A percentile compares a stretch with the other conserved stretches of the same genome.
Conservation (phyloP, 1,139 yeast species). For the Diutina scorzettiae region DNA sequence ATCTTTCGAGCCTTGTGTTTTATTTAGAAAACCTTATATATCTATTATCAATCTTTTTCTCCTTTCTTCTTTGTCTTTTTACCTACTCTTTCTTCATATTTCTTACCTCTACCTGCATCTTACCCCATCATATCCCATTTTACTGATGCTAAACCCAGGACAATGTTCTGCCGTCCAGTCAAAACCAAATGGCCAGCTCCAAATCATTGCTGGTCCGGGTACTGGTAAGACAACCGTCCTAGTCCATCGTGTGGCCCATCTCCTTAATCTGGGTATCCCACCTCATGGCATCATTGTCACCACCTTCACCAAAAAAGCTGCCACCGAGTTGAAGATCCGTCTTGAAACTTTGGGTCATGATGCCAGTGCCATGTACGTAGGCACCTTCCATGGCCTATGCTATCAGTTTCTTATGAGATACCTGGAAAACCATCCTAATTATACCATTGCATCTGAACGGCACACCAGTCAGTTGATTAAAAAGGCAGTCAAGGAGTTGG, state of each 20-base stretch:
- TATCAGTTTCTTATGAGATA: slow-evolving; percentile 42
- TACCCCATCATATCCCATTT: too few species aligned
- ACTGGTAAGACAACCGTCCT: slow-evolving; percentile 78
- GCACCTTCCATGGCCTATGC: slow-evolving; percentile 83
- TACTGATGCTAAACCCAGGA: not conserved
- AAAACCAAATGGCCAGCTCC: slow-evolving; percentile 34
- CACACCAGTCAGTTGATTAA: slow-evolving; percentile 20
- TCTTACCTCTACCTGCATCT: too few species aligned
- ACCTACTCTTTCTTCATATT: too few species aligned
- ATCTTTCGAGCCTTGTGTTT: too few species aligned
- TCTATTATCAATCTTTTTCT: too few species aligned
- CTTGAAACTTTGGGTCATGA: slow-evolving; percentile 30
- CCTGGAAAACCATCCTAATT: slow-evolving; percentile 34
- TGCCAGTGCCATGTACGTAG: slow-evolving; percentile 44
- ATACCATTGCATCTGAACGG: slow-evolving; percentile 54
- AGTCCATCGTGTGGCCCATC: slow-evolving; percentile 64
- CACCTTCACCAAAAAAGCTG: slow-evolving; percentile 86
- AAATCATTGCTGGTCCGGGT: slow-evolving; percentile 90
- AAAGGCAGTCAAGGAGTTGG: not conserved
- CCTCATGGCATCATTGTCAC: slow-evolving; percentile 67
- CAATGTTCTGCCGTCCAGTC: not conserved
- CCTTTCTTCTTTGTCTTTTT: too few species aligned
- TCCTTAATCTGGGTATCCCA: slow-evolving; percentile 34
- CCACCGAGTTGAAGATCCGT: slow-evolving; percentile 67
- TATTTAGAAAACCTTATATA: too few species aligned